Evolutionary conservation across 805 yeast genomes (phyloP).

Genomic region (Isabelozyma heimii): DNA sequence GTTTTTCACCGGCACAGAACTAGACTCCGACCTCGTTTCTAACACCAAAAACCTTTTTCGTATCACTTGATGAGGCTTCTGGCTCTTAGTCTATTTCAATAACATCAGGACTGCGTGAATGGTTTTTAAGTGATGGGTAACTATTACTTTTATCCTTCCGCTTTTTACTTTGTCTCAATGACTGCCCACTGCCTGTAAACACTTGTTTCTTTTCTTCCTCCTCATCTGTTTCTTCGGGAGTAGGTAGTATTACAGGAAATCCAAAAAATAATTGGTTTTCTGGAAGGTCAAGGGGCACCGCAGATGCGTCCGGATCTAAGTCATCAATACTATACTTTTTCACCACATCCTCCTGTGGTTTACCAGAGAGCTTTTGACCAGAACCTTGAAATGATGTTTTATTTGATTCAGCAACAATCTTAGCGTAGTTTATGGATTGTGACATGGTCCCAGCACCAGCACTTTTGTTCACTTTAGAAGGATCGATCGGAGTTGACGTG

Average conservation of each 20-base stretch:
- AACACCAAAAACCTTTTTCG: no score
- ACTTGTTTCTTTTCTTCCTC: slow-evolving; percentile 27
- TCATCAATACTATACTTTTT: slow-evolving; percentile 36
- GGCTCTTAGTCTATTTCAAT: slow-evolving; percentile 64
- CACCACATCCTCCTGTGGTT: slow-evolving; percentile 25
- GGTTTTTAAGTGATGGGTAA: slow-evolving; percentile 58
- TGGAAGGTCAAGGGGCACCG: slow-evolving; percentile 72
- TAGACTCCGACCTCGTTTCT: no score
- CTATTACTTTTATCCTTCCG: slow-evolving; percentile 54
- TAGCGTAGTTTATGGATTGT: slow-evolving; percentile 61
- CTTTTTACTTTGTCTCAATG: slow-evolving; percentile 67
- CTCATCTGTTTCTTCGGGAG: slow-evolving; percentile 24
- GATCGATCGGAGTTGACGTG: slow-evolving; percentile 28
- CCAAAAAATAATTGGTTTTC: slow-evolving; percentile 92
- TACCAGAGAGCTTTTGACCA: slow-evolving; percentile 74
- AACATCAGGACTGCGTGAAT: slow-evolving; percentile 71
- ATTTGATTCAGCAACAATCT: slow-evolving; percentile 46
- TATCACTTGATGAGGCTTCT: no score
- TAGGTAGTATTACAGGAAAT: slow-evolving; percentile 64
- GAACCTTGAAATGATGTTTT: slow-evolving; percentile 47
- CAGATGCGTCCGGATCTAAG: slow-evolving; percentile 56
- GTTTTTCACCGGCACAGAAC: no score
- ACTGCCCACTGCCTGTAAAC: slow-evolving; percentile 71
- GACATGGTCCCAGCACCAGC: slow-evolving; percentile 75
- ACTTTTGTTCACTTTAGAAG: slow-evolving; percentile 31